Percentiles rank a stretch among this genome's conserved stretches.
Conservation (phyloP, 2,329 filamentous ascomycete genomes). For the Claviceps sp. region DNA sequence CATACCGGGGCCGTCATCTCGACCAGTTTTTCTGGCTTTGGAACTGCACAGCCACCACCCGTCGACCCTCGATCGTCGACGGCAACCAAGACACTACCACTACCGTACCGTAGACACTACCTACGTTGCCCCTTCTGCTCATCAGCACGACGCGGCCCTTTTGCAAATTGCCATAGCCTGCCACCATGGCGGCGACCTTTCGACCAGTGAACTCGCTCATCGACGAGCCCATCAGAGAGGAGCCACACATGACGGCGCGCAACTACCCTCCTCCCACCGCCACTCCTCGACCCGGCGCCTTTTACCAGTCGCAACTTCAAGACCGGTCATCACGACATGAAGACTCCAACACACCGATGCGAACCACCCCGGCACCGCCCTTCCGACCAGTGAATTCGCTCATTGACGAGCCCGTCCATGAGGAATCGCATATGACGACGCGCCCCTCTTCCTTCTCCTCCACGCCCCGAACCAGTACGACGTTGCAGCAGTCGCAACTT, state of each 20-base stretch:
- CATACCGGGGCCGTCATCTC: conserved; percentile 10
- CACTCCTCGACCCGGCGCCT: conserved; percentile 23
- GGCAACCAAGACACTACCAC: no score
- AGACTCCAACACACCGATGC: conserved; percentile 49
- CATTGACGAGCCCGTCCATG: conserved; percentile 17
- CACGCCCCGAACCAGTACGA: conserved; percentile 23
- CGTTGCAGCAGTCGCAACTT: conserved; percentile 18
- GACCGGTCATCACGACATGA: conserved; percentile 20
- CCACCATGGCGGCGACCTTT: conserved; percentile 33
- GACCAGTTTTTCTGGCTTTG: not conserved
- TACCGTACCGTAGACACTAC: not conserved
- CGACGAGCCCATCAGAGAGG: conserved; percentile 19
- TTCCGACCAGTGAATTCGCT: conserved; percentile 36
- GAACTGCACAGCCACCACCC: not conserved
- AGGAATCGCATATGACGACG: conserved; percentile 24
- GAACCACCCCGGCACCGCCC: conserved; percentile 32
- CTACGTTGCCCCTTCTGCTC: not conserved
- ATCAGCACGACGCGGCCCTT: not conserved
- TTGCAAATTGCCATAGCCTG: not conserved
- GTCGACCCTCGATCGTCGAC: not conserved
- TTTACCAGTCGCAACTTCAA: conserved; percentile 16
- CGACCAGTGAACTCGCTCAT: conserved; percentile 32
- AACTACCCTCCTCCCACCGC: conserved; percentile 14
- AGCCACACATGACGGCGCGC: conserved; percentile 22
- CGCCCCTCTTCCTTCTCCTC: conserved; percentile 14